A percentile compares a stretch with the other conserved stretches of the same genome.
phyloP scores from a whole-genome alignment of 2,329 filamentous ascomycete species.

The Myriosclerotinia curreyana region DNA sequence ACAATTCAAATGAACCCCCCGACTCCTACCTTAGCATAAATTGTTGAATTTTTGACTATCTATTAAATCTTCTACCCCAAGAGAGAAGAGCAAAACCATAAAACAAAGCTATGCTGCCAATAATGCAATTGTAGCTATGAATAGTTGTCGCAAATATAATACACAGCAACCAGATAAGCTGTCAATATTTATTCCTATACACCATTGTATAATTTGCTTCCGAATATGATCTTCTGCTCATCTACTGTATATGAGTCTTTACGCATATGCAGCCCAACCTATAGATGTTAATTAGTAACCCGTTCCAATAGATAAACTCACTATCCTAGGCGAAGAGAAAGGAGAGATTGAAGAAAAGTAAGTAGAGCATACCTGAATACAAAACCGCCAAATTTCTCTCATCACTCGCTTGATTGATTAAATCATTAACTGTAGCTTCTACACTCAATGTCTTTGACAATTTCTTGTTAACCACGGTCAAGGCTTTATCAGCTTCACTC shows the following conservation, averaged over 20 bases:
- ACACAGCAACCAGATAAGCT: not conserved
- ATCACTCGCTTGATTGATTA: constrained; percentile 94
- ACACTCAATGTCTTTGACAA: constrained; percentile 91
- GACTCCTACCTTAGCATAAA: not conserved
- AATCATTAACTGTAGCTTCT: constrained; percentile 89
- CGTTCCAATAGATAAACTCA: not conserved
- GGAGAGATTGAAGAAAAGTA: not conserved
- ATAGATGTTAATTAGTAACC: constrained; percentile 22
- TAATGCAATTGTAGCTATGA: not conserved
- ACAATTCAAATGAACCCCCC: not conserved
- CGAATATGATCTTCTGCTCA: not conserved
- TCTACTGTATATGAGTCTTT: constrained; percentile 9
- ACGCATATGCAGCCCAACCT: constrained; percentile 53
- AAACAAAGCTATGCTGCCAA: not conserved
- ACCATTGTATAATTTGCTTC: not conserved
- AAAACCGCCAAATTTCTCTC: constrained; percentile 88
- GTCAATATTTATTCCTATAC: no score
- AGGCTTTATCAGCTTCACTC: constrained; percentile 83
- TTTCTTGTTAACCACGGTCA: constrained; percentile 95
- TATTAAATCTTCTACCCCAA: not conserved
- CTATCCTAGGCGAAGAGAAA: not conserved
- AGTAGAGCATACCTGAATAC: constrained; percentile 56
- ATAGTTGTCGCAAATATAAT: not conserved
- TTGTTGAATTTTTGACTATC: not conserved
- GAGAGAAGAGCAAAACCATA: not conserved